Percentiles rank a stretch among this genome's conserved stretches.
phyloP scores from a whole-genome alignment of 306 rosid species.

The Casuarina equisetifolia region DNA sequence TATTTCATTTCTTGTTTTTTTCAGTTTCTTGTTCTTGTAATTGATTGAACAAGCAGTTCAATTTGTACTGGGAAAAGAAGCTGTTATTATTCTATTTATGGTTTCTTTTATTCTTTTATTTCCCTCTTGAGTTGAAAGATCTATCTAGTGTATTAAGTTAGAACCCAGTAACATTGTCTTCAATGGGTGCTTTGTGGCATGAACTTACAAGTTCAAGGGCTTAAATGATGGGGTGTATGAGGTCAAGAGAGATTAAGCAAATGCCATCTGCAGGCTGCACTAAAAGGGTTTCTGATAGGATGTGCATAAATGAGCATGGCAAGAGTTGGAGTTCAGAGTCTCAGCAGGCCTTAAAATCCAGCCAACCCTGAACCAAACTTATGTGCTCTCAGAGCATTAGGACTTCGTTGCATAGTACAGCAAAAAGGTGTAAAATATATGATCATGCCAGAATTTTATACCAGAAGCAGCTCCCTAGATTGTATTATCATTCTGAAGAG shows the following conservation, averaged over 20 bases:
- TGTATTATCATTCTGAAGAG: background rate
- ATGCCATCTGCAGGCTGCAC: background rate
- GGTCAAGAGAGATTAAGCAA: background rate
- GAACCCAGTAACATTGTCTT: too few relatives aligned
- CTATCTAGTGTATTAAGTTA: background rate
- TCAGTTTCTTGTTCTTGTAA: background rate
- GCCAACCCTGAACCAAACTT: background rate
- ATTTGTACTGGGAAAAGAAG: conserved; percentile 14
- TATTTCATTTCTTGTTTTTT: background rate
- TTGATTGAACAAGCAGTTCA: conserved; percentile 47
- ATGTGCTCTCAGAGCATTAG: background rate
- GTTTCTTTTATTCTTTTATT: background rate
- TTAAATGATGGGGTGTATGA: background rate
- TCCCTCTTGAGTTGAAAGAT: background rate
- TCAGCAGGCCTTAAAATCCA: background rate
- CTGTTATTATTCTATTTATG: background rate
- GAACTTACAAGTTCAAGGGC: background rate
- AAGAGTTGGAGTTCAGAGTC: background rate
- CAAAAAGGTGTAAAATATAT: too few relatives aligned
- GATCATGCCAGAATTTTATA: too few relatives aligned
- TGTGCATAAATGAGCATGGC: background rate
- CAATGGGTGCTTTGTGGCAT: too few relatives aligned
- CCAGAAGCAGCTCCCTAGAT: background rate
- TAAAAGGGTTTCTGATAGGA: background rate
- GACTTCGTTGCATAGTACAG: background rate